Conservation (phyloP, 345 rosid genomes). For the Linum trigynum region DNA sequence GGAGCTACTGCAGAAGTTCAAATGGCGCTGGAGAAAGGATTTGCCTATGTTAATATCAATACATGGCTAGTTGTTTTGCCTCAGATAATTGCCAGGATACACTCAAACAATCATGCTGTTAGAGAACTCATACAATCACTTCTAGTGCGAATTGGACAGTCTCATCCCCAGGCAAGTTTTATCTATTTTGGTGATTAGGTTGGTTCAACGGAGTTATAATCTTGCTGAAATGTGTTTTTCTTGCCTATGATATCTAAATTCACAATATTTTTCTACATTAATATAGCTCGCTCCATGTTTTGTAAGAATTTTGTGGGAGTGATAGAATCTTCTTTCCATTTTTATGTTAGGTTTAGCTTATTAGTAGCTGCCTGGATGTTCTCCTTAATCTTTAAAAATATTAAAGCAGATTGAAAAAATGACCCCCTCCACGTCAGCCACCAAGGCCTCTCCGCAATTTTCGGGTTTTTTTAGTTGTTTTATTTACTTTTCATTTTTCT, state of each 20-base stretch:
- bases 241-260: slow-evolving; percentile 3
- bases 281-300: background rate
- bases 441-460: too few relatives aligned
- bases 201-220: too few relatives aligned
- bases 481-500: too few relatives aligned
- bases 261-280: background rate
- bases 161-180: slow-evolving; percentile 71
- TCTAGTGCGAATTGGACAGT: slow-evolving; percentile 87
- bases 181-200: background rate
- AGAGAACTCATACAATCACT: slow-evolving; percentile 91
- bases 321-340: background rate
- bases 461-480: too few relatives aligned
- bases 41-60: slow-evolving; percentile 77
- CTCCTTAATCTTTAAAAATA: background rate
- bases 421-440: too few relatives aligned
- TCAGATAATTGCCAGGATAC: slow-evolving; percentile 98
- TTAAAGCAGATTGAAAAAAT: too few relatives aligned
- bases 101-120: slow-evolving; percentile 88
- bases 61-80: slow-evolving; percentile 98
- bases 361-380: background rate
- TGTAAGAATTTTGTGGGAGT: background rate
- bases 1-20: slow-evolving; percentile 92
- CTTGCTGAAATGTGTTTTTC: slow-evolving; percentile 19
- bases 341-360: background rate
- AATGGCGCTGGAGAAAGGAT: slow-evolving; percentile 74